These are phyloP conservation scores for Fraxinus excelsior DNA, from an alignment of 257 asterid species.

Conservation along the genomic window DNA sequence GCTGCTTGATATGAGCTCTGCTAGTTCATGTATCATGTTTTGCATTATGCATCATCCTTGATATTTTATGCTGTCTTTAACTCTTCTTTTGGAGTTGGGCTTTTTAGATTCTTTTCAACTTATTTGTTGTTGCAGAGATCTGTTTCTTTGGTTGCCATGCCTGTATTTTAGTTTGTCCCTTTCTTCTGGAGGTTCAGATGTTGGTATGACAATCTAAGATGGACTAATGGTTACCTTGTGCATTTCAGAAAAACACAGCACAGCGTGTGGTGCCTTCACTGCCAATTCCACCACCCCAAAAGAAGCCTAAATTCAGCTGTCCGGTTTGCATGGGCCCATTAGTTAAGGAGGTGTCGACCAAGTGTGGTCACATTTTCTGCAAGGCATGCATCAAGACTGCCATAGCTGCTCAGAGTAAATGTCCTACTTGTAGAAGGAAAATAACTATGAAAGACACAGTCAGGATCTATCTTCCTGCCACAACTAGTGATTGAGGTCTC, in stretches of 20 bases:
- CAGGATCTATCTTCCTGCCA: constrained; percentile 76
- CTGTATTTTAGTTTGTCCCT: neutral
- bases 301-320: constrained; percentile 73
- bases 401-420: constrained; percentile 71
- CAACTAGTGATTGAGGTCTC: constrained; percentile 47
- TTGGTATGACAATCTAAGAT: neutral
- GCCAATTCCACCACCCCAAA: constrained; percentile 39
- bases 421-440: constrained; percentile 89
- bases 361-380: constrained; percentile 94
- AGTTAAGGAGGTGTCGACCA: constrained; percentile 79
- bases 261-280: constrained; percentile 14
- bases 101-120: neutral
- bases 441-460: constrained; percentile 59
- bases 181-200: neutral
- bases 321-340: constrained; percentile 88
- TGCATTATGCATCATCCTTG: neutral
- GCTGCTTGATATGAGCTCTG: neutral
- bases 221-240: constrained; percentile 8
- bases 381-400: constrained; percentile 83
- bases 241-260: constrained; percentile 38
- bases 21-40: neutral
- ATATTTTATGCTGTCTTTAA: neutral
- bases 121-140: constrained; percentile 1
- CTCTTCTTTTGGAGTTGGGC: neutral
- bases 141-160: neutral